These are phyloP conservation scores for Claviceps paspali DNA, from an alignment of 2,329 filamentous ascomycete species.

Conservation along the genomic window DNA sequence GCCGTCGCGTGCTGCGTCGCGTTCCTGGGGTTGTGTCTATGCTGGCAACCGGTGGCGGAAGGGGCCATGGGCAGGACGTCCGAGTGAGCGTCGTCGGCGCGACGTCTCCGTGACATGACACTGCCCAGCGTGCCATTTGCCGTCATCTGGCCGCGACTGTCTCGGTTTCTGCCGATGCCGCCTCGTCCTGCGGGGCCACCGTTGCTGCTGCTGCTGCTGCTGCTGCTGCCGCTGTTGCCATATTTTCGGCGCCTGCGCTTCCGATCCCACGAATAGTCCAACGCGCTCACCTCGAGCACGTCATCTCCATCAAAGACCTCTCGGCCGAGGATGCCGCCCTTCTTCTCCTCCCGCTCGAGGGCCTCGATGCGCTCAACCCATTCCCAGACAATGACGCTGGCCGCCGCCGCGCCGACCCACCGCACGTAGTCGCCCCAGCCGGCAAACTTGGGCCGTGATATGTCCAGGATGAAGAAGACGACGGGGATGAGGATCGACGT, in stretches of 20 bases:
- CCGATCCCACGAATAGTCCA: conserved; percentile 33
- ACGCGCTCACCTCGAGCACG: conserved; percentile 54
- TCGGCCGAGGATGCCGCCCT: conserved; percentile 78
- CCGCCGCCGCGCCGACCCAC: conserved; percentile 90
- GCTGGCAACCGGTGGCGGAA: conserved; percentile 13
- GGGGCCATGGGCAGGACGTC: conserved; percentile 17
- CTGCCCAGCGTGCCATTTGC: conserved; percentile 4
- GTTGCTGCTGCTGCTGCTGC: conserved; percentile 12
- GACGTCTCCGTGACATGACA: no score
- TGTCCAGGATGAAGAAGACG: conserved; percentile 86
- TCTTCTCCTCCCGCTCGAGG: conserved; percentile 81
- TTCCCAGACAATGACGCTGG: conserved; percentile 95
- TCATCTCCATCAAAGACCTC: conserved; percentile 92
- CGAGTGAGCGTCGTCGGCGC: background rate
- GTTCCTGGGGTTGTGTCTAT: conserved; percentile 9
- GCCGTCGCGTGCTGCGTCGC: conserved; percentile 8
- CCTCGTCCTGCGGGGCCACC: conserved; percentile 5
- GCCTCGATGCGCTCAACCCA: conserved; percentile 95
- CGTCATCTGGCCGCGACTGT: conserved; percentile 9
- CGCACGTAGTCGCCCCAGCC: conserved; percentile 92
- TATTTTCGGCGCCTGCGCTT: conserved; percentile 22
- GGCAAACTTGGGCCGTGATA: conserved; percentile 69
- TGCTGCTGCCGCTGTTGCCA: conserved; percentile 13
- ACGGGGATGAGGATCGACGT: conserved; percentile 76
- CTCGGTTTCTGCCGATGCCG: conserved; percentile 10